A percentile compares a stretch with the other conserved stretches of the same genome.
These are phyloP conservation scores for Dioscorea dumetorum DNA, from an alignment of 106 monocot species.

Conservation along the genomic window DNA sequence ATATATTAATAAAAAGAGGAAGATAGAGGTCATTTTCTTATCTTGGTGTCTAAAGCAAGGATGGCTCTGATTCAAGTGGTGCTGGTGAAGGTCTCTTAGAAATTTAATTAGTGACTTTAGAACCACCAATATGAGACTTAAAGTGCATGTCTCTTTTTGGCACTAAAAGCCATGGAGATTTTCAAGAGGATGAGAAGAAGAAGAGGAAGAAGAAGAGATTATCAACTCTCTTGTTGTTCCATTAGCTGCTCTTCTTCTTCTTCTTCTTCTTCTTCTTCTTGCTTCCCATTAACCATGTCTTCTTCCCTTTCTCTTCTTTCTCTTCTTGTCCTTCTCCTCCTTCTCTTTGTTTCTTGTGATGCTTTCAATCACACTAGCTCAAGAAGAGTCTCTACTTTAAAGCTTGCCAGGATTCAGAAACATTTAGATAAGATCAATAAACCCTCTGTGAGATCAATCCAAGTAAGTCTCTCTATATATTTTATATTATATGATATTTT, in stretches of 20 bases:
- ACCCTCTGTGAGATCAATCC: constrained; percentile 47
- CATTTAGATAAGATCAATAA: constrained; percentile 77
- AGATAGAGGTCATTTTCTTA: constrained; percentile 6
- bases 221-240: neutral
- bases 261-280: constrained; percentile 8
- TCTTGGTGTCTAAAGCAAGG: neutral
- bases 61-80: neutral
- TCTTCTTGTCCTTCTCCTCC: constrained; percentile 6
- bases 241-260: constrained; percentile 13
- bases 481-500: neutral
- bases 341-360: constrained; percentile 6
- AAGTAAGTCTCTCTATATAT: constrained; percentile 13
- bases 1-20: neutral
- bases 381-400: constrained; percentile 19
- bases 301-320: constrained; percentile 12
- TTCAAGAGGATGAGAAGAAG: constrained; percentile 1
- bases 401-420: constrained; percentile 50
- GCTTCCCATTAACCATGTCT: too few relatives aligned
- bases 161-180: constrained; percentile 28
- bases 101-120: neutral
- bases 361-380: constrained; percentile 3
- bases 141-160: constrained; percentile 5
- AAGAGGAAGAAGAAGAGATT: constrained; percentile 4
- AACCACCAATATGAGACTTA: neutral
- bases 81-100: neutral